A percentile compares a stretch with the other conserved stretches of the same genome.
These are phyloP conservation scores for Sporisorium exsertum DNA, from an alignment of 1,284 basidiomycete species.

Conservation along the genomic window DNA sequence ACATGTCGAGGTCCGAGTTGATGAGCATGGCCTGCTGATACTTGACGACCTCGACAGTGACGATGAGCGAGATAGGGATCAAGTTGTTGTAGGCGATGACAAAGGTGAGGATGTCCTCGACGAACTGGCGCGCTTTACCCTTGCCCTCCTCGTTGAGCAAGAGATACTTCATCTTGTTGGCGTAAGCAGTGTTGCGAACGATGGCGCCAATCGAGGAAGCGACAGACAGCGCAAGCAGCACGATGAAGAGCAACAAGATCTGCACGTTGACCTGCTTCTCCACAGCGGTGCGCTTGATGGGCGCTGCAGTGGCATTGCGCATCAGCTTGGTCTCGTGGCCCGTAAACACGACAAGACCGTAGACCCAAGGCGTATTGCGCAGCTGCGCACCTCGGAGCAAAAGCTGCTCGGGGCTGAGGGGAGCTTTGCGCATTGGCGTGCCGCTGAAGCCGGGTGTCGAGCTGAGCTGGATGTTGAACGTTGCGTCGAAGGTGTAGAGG, in stretches of 20 bases:
- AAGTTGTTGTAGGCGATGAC: slow-evolving; percentile 99
- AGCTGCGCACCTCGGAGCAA: slow-evolving; percentile 93
- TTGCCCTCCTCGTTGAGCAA: slow-evolving; percentile 64
- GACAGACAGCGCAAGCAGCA: slow-evolving; percentile 86
- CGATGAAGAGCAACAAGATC: slow-evolving; percentile 93
- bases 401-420: slow-evolving; percentile 93
- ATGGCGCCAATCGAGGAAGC: slow-evolving; percentile 92
- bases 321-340: slow-evolving; percentile 99
- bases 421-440: slow-evolving; percentile 73
- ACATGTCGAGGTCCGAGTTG: slow-evolving; percentile 84
- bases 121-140: slow-evolving; percentile 68
- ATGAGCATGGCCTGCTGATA: slow-evolving; percentile 97
- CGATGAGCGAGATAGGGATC: slow-evolving; percentile 98
- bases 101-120: slow-evolving; percentile 92
- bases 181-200: slow-evolving; percentile 72
- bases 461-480: slow-evolving; percentile 73
- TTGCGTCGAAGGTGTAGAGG: slow-evolving; percentile 91
- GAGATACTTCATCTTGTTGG: slow-evolving; percentile 61
- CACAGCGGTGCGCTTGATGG: slow-evolving; percentile 95
- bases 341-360: slow-evolving; percentile 92
- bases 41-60: slow-evolving; percentile 99
- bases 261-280: slow-evolving; percentile 96
- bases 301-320: slow-evolving; percentile 88
- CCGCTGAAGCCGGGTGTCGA: slow-evolving; percentile 63
- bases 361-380: slow-evolving; percentile 95